Percentiles rank a stretch among this genome's conserved stretches.
These are phyloP conservation scores for Penicillium sclerotigenum DNA, from an alignment of 2,329 filamentous ascomycete genomes.

Conservation along the genomic window DNA sequence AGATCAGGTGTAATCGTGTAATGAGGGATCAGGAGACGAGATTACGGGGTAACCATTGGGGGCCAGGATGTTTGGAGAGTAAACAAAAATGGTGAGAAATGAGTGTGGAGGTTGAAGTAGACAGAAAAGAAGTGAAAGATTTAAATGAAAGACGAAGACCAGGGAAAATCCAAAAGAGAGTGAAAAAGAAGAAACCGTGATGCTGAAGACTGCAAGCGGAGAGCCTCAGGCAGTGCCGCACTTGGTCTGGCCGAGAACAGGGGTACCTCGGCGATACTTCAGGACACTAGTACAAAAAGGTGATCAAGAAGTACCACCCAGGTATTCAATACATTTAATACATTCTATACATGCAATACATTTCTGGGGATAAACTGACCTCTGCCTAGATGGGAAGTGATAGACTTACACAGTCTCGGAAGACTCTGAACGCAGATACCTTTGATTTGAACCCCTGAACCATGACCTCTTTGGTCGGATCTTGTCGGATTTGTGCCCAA, in stretches of 20 bases:
- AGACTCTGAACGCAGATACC: not conserved
- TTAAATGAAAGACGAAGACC: slow-evolving; percentile 17
- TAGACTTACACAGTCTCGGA: slow-evolving; percentile 7
- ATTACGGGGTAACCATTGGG: slow-evolving; percentile 1
- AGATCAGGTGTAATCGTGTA: slow-evolving; percentile 22
- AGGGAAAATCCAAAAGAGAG: not conserved
- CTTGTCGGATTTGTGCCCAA: slow-evolving; percentile 18
- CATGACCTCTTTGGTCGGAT: not conserved
- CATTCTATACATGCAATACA: not conserved
- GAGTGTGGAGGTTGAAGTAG: slow-evolving; percentile 9
- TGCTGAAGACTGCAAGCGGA: slow-evolving; percentile 17
- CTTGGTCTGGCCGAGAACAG: slow-evolving; percentile 26
- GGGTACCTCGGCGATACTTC: slow-evolving; percentile 8
- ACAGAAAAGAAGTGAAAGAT: slow-evolving; percentile 13
- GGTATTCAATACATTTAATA: slow-evolving; percentile 1
- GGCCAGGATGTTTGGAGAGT: not conserved
- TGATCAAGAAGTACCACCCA: not conserved
- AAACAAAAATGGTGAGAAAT: slow-evolving; percentile 14
- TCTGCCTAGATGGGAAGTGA: slow-evolving; percentile 6
- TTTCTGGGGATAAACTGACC: not conserved
- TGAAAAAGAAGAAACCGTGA: slow-evolving; percentile 7
- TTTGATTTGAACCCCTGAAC: not conserved
- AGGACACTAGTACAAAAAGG: not conserved
- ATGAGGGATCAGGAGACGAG: slow-evolving; percentile 21
- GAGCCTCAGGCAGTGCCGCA: slow-evolving; percentile 23